Conservation (phyloP, 495 filamentous ascomycete genomes). For the Neurospora intermedia region DNA sequence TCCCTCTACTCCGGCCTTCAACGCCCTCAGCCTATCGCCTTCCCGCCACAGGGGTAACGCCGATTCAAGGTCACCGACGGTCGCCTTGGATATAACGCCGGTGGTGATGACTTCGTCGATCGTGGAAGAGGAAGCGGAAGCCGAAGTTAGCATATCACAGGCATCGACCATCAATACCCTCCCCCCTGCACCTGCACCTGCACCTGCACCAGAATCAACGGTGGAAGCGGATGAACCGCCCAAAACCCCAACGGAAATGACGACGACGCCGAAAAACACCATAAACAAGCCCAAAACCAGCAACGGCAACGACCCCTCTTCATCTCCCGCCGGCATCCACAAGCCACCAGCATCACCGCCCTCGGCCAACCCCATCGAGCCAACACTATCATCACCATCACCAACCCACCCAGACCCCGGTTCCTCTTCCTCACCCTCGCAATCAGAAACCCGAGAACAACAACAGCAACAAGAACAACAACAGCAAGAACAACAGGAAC, state of each 20-base stretch:
- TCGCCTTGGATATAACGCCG: conserved; percentile 24
- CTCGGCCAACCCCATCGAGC: not conserved
- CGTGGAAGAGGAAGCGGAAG: conserved; percentile 9
- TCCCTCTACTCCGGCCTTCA: not conserved
- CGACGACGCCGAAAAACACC: conserved; percentile 4
- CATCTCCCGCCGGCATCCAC: not conserved
- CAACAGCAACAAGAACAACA: not conserved
- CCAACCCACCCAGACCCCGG: not conserved
- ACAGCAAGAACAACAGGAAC: not conserved
- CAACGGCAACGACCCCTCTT: not conserved
- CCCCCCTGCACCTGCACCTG: not conserved
- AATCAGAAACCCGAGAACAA: conserved; percentile 2
- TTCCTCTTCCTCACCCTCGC: not conserved
- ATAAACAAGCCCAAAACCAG: conserved; percentile 9
- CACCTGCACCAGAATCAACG: not conserved
- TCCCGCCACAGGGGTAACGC: conserved; percentile 11
- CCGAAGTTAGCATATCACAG: not conserved
- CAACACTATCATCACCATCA: not conserved
- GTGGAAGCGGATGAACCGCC: not conserved
- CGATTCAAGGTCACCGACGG: conserved; percentile 12
- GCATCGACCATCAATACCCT: not conserved
- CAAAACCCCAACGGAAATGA: not conserved
- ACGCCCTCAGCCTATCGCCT: conserved; percentile 5
- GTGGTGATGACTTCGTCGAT: conserved; percentile 22
- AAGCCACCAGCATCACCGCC: not conserved